A percentile compares a stretch with the other conserved stretches of the same genome.
These are phyloP conservation scores for Smittium culicis DNA, from an alignment of 371 early-diverging fungal species.

Conservation along the genomic window DNA sequence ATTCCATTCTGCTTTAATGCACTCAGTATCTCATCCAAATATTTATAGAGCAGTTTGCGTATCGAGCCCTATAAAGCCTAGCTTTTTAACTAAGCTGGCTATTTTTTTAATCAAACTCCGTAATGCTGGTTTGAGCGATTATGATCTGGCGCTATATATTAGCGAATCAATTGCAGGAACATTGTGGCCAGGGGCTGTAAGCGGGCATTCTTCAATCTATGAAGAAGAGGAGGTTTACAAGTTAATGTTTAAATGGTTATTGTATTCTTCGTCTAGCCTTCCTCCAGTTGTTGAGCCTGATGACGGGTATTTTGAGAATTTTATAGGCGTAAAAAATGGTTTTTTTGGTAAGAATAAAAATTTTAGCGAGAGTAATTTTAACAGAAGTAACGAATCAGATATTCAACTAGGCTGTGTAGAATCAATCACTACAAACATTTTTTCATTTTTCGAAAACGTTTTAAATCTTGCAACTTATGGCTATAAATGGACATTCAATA, in stretches of 20 bases:
- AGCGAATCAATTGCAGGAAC: slow-evolving; percentile 74
- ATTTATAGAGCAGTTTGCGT: slow-evolving; percentile 78
- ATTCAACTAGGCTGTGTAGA: not conserved
- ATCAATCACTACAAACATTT: not conserved
- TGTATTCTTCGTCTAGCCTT: slow-evolving; percentile 23
- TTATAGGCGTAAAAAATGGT: not conserved
- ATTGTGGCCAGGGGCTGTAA: slow-evolving; percentile 56
- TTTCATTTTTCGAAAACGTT: not conserved
- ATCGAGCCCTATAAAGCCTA: slow-evolving; percentile 53
- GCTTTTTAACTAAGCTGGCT: slow-evolving; percentile 71
- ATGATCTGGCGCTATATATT: slow-evolving; percentile 66
- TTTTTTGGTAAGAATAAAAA: not conserved
- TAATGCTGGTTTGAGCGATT: slow-evolving; percentile 69
- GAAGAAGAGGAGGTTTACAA: slow-evolving; percentile 74
- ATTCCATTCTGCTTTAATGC: slow-evolving; percentile 75
- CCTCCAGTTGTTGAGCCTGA: slow-evolving; percentile 1
- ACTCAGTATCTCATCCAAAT: slow-evolving; percentile 68
- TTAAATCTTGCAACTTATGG: not conserved
- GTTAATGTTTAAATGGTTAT: slow-evolving; percentile 33
- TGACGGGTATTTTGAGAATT: not conserved
- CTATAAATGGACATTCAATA: not conserved
- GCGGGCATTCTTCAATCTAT: slow-evolving; percentile 83
- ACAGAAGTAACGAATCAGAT: not conserved
- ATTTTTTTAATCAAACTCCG: slow-evolving; percentile 65
- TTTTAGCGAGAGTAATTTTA: not conserved